Conservation (phyloP, 495 filamentous ascomycete species). For the Aspergillus coremiiformis region DNA sequence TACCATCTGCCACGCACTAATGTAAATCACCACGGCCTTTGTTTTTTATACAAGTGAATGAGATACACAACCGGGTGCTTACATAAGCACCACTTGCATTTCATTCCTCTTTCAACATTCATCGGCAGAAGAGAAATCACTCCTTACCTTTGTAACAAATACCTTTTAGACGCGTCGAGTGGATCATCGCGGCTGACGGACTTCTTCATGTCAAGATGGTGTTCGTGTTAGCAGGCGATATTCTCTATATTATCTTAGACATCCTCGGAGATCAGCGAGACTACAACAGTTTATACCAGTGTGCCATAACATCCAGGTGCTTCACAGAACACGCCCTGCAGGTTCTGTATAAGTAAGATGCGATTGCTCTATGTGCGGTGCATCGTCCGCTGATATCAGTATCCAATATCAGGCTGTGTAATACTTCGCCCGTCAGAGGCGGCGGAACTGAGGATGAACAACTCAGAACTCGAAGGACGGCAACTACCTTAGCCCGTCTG, state of each 20-base stretch:
- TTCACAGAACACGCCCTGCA: constrained; percentile 51
- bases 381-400: neutral
- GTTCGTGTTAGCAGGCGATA: constrained; percentile 17
- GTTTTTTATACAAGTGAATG: no score
- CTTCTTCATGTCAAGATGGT: constrained; percentile 10
- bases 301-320: constrained; percentile 18
- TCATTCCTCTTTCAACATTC: neutral
- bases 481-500: neutral
- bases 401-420: constrained; percentile 23
- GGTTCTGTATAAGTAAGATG: constrained; percentile 53
- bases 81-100: constrained; percentile 14
- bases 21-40: no score
- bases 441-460: constrained; percentile 33
- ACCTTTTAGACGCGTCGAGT: neutral
- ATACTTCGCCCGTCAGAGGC: constrained; percentile 32
- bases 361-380: neutral
- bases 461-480: constrained; percentile 19
- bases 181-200: neutral
- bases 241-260: constrained; percentile 24
- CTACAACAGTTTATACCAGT: constrained; percentile 25
- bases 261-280: constrained; percentile 22
- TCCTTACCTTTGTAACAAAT: neutral
- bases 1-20: no score
- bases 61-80: constrained; percentile 15
- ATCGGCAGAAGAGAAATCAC: neutral